These are phyloP conservation scores for Parachlorella kessleri DNA, from an alignment of 139 green algal species.

Conservation along the genomic window DNA sequence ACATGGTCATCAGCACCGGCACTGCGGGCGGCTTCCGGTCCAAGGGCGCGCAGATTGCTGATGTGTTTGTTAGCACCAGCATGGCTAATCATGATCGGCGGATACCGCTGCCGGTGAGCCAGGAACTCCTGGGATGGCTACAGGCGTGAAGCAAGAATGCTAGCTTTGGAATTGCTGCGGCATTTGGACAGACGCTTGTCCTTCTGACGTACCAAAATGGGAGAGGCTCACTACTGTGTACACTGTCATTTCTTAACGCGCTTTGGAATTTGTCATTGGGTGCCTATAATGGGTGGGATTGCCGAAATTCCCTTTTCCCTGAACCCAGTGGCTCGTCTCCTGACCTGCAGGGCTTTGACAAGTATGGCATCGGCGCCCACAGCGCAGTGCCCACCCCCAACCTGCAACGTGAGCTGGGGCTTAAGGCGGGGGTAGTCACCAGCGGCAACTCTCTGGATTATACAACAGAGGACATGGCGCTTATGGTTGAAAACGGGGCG, in stretches of 20 bases:
- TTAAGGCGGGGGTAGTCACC: slow-evolving; percentile 79
- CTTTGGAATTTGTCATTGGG: too few relatives aligned
- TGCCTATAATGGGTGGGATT: too few relatives aligned
- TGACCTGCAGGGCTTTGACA: slow-evolving; percentile 71
- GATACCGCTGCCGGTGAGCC: slow-evolving; percentile 80
- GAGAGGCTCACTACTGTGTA: too few relatives aligned
- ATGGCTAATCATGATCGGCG: slow-evolving; percentile 93
- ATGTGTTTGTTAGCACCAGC: slow-evolving; percentile 84
- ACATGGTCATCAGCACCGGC: slow-evolving; percentile 91
- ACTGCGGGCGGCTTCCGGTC: slow-evolving; percentile 94
- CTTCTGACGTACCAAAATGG: too few relatives aligned
- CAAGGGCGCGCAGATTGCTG: slow-evolving; percentile 85
- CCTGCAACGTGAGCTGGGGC: slow-evolving; percentile 49
- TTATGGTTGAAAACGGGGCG: slow-evolving; percentile 74
- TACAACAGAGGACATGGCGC: slow-evolving; percentile 77
- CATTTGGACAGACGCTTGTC: too few relatives aligned
- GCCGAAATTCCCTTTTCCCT: too few relatives aligned
- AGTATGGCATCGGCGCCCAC: slow-evolving; percentile 61
- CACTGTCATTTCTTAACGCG: too few relatives aligned
- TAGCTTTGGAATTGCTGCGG: too few relatives aligned
- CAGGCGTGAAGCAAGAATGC: too few relatives aligned
- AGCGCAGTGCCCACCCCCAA: slow-evolving; percentile 50
- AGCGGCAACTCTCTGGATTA: slow-evolving; percentile 92
- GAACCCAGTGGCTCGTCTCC: neutral
- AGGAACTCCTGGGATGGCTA: too few relatives aligned